phyloP scores from a whole-genome alignment of 768 basidiomycete species.

The Kondoa subrosea region DNA sequence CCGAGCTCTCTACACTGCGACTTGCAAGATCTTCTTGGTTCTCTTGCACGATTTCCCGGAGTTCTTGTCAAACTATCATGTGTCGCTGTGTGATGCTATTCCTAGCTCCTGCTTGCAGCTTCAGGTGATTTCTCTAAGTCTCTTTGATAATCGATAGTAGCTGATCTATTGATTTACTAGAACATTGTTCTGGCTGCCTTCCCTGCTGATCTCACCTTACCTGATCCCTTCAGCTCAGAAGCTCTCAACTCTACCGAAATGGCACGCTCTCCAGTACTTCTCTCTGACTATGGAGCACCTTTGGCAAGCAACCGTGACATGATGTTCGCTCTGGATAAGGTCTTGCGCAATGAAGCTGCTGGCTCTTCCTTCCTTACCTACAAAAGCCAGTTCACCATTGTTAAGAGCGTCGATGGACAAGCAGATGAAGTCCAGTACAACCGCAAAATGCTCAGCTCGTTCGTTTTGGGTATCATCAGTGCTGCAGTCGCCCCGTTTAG shows the following conservation, averaged over 20 bases:
- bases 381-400: constrained; percentile 40
- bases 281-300: constrained; percentile 74
- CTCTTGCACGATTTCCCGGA: constrained; percentile 98
- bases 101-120: constrained; percentile 86
- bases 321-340: constrained; percentile 61
- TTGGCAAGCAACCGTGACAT: constrained; percentile 55
- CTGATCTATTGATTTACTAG: constrained; percentile 28
- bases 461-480: constrained; percentile 59
- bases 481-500: constrained; percentile 84
- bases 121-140: constrained; percentile 25
- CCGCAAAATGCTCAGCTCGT: constrained; percentile 71
- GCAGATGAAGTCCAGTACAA: constrained; percentile 44
- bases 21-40: constrained; percentile 75
- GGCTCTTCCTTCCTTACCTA: constrained; percentile 21
- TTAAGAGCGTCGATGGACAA: constrained; percentile 34
- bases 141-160: background rate
- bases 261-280: constrained; percentile 75
- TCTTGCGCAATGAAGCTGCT: constrained; percentile 18
- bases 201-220: constrained; percentile 51
- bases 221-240: constrained; percentile 46
- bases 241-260: constrained; percentile 58
- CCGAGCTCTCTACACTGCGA: constrained; percentile 73
- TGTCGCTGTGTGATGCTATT: constrained; percentile 82
- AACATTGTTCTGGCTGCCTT: constrained; percentile 94
- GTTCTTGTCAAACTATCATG: constrained; percentile 67